Evolutionary conservation across 2,329 filamentous ascomycete genomes (phyloP).

Genomic region (Calonectria hongkongensis): DNA sequence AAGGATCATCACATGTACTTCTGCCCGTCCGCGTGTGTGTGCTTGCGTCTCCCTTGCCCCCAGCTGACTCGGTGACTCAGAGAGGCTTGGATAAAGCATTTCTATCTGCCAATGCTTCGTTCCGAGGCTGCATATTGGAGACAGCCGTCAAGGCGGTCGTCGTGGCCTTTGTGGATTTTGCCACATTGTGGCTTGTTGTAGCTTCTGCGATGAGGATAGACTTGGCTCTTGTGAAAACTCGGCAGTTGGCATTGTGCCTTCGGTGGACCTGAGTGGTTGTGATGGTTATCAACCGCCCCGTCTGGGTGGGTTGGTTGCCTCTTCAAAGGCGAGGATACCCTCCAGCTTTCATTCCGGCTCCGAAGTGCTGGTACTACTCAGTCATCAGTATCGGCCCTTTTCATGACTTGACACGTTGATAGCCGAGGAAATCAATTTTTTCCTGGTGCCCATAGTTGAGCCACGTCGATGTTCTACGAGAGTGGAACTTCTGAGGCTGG

Average conservation of each 20-base stretch:
- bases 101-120: constrained; percentile 14
- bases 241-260: background rate
- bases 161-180: constrained; percentile 14
- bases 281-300: background rate
- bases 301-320: constrained; percentile 8
- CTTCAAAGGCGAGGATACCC: background rate
- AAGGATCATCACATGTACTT: constrained; percentile 16
- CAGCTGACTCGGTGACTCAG: constrained; percentile 18
- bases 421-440: background rate
- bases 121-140: background rate
- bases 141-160: background rate
- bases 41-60: constrained; percentile 22
- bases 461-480: background rate
- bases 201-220: background rate
- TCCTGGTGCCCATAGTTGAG: too few relatives aligned
- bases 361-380: background rate
- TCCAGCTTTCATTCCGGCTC: background rate
- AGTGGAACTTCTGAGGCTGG: background rate
- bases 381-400: constrained; percentile 2
- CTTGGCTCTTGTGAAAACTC: background rate
- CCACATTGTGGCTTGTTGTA: constrained; percentile 3
- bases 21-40: background rate
- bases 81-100: background rate
- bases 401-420: background rate
- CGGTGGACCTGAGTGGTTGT: background rate